Conservation (phyloP, 1,284 basidiomycete genomes). For the Ceratobasidium sp. region DNA sequence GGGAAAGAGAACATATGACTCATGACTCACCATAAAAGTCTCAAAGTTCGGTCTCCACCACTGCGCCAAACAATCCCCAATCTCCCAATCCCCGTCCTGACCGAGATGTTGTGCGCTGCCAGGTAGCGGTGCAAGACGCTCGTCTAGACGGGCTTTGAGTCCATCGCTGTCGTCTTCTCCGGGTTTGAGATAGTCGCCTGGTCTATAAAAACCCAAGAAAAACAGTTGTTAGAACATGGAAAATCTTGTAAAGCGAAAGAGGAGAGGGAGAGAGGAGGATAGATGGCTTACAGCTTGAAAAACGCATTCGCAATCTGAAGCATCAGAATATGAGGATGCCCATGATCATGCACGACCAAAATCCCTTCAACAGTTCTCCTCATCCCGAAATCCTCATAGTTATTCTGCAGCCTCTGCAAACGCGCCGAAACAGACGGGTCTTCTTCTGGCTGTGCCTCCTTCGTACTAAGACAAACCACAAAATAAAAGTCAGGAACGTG, state of each 20-base stretch:
- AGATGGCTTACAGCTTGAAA: conserved; percentile 98
- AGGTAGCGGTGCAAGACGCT: conserved; percentile 84
- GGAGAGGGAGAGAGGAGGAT: too few species aligned
- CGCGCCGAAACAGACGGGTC: conserved; percentile 94
- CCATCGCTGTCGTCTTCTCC: conserved; percentile 94
- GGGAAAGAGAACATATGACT: too few species aligned
- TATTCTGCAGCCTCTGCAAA: conserved; percentile 90
- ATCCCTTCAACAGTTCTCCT: conserved; percentile 96
- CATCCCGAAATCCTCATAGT: conserved; percentile 97
- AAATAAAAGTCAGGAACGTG: neutral
- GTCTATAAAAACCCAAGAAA: conserved; percentile 71
- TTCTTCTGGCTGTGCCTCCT: conserved; percentile 96
- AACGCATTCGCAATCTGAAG: conserved; percentile 98
- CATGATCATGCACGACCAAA: conserved; percentile 94
- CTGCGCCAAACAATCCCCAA: conserved; percentile 93
- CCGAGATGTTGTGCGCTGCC: conserved; percentile 73
- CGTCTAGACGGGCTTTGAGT: conserved; percentile 88
- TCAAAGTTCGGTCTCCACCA: conserved; percentile 99
- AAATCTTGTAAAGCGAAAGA: too few species aligned
- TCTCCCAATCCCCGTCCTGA: conserved; percentile 92
- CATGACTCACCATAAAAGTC: conserved; percentile 90
- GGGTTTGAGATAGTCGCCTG: conserved; percentile 97
- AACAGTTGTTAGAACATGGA: too few species aligned
- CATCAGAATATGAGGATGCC: conserved; percentile 96
- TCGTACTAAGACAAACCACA: conserved; percentile 70